Base-by-base conservation (phyloP, 495 filamentous ascomycete genomes). In the Hyaloscypha bicolor region DNA sequence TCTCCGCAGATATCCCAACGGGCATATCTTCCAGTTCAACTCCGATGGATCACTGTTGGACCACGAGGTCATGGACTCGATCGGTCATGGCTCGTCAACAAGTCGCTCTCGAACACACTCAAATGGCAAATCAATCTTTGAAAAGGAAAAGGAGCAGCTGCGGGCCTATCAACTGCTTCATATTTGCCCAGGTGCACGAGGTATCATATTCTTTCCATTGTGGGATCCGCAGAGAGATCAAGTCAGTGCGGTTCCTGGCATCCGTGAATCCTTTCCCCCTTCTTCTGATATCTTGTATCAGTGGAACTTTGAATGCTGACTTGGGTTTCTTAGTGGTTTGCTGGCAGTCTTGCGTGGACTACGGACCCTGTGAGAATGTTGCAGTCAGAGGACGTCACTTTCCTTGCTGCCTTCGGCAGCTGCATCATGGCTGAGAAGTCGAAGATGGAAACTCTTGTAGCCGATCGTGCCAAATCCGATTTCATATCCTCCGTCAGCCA, bases 401-500 rank as follows among this genome's bases (percentile, higher is more conserved):
- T 82, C 55, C 74, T 87, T 53, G 80, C 80, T 22, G 78, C 79
- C 0, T 86, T 87, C 63, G 79, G 81, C 0, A 81, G 85, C 56
- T 78, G 78, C 5, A 79, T 85, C 29, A 79, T 83, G 29, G 78
- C 81, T 4, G 85, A 88, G 64, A 79, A 87, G 1, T 80, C 81
- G 0, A 82, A 83, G 21, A 66, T 87, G 9, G 76, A 81, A 53
- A 73, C 78, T 3, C 32, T 80, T 31, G 72, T 73, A 1, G 77
- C 76, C 6, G 76, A 77, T 58, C 77, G 74, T 39, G 75, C 80
- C 14, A 92, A 93, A 69, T 82, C 85, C 2, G 87, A 87, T 60
- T 87, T 92, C 62, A 85, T 93, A 39, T 87, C 87, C 0, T 91
- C 88, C 6, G 82, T 93, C 37, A 89, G 85, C 53, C 92, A 95